Evolutionary conservation across 768 basidiomycete species (phyloP), one percentile per base, ranked within the genome.

Genomic region (Panaeolus cyanescens): DNA sequence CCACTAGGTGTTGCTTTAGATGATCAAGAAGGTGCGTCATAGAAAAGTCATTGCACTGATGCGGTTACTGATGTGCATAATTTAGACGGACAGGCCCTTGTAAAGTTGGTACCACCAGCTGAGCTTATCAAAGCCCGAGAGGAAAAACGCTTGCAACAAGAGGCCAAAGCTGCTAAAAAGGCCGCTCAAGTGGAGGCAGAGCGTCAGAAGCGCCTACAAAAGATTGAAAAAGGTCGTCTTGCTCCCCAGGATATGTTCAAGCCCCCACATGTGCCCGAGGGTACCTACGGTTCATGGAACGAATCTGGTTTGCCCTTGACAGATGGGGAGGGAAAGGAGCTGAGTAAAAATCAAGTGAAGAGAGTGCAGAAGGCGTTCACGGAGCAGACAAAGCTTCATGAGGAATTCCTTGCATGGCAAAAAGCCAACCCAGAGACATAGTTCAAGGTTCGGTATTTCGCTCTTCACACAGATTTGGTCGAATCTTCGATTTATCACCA

Each of bases 1-100:
- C 90, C 95, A n/a, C 80, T 99, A 55, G 97, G 97, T 7, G 93
- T 99, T 5, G 95, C 95, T 7, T 79, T 99, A 32, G 97, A 99
- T 71, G 97, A 99, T 78, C 93, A 95, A 77, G 94, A 96, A 81
- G 95, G 95, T 89, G 63, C 55, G 78, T 72, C 32, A 17, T 45
- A 53, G 20, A 54, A 55, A 54, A 9, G 36, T 19, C 22, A 37
- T 32, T 22, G 61, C 62, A 33, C 32, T 58, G 22, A 33, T 56
- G 32, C 45, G 54, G 40, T 17, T 54, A 32, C 59, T 67, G 25
- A 45, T 63, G 53, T 67, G 22, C 9, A 40, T 56, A 53, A 59
- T 57, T 32, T 65, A 95, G 95, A 96, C 78, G 96, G 96, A n/a
- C 89, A 88, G 69, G 96, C 96, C 3, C 86, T 98, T 31, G 91